Evolutionary conservation across 495 filamentous ascomycete species (phyloP).

Genomic region (Podospora anserina): DNA sequence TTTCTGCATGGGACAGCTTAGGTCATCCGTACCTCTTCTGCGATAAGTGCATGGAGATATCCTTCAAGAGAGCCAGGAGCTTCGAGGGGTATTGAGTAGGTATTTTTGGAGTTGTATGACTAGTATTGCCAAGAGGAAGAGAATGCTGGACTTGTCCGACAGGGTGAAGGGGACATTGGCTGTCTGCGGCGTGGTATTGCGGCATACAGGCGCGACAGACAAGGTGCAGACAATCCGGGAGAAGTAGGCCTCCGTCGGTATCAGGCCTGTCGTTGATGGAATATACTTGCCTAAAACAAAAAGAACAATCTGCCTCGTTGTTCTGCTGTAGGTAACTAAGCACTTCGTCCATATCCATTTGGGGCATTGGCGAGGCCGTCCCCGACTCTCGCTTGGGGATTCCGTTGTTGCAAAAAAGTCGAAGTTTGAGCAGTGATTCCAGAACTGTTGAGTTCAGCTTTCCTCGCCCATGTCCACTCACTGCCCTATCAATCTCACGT

Average conservation of each 20-base stretch:
- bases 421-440: constrained; percentile 7
- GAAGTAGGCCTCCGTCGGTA: background rate
- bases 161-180: background rate
- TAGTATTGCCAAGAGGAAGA: background rate
- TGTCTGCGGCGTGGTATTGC: background rate
- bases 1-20: background rate
- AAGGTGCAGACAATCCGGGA: background rate
- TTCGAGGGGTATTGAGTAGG: background rate
- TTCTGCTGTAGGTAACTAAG: constrained; percentile 12
- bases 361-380: background rate
- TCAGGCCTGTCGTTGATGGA: background rate
- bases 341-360: constrained; percentile 2
- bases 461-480: constrained; percentile 1
- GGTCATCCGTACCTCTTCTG: background rate
- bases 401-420: constrained; percentile 14
- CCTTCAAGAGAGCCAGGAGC: background rate
- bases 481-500: background rate
- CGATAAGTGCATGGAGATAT: background rate
- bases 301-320: background rate
- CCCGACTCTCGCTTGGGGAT: background rate
- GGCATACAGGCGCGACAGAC: background rate
- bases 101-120: background rate
- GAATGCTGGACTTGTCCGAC: background rate
- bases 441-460: constrained; percentile 8
- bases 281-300: constrained; percentile 1